Base-by-base conservation (phyloP, 2,329 filamentous ascomycete genomes). In the Diaporthe caulivora region DNA sequence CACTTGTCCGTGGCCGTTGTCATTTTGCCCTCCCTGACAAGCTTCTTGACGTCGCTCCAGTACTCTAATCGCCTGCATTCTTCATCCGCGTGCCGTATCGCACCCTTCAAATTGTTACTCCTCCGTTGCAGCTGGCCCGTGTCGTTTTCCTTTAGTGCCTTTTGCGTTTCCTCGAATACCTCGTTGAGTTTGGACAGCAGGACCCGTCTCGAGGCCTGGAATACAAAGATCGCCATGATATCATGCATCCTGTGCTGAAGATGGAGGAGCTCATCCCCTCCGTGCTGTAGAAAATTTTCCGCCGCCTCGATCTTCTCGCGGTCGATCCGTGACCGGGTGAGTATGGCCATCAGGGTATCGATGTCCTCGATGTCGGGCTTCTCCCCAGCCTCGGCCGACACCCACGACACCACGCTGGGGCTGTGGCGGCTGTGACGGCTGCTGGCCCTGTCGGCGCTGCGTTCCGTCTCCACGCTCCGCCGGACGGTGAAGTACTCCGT, bases 231-330 rank as follows among this genome's bases (percentile, higher is more conserved):
- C 0, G 91, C 87, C 95, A 98, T 95, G 77, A 98, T 93, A 57
- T 95, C 91, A 71, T 94, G 92, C 88, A 98, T 96, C 80, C 92
- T 87, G 71, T 93, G 88, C 75, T 93, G 88, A 26, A 99, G 85
- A 75, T 95, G 93, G 70, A 88, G 87, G 37, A 98, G 85, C 77
- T 98, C 95, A 31, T 93, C 91, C 8, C 90, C 90, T 26, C 91
- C 94, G 70, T 97, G 88, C 54, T 91, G 86, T n/a, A 98, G 86
- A 80, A 98, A 99, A 75, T 90, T 93, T 78, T 93, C 91, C 29
- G 98, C 88, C 0, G 93, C 92, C 75, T 96, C 92, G 73, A 97
- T 91, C 85, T 97, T 98, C 84, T 98, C 96, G 44, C 97, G 90
- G 80, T 99, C 97, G 77, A 99, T 94, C 10, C 79, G 89, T 8